These are phyloP conservation scores for Cladosporium sp. DNA, from an alignment of 2,329 filamentous ascomycete species.

Conservation along the genomic window DNA sequence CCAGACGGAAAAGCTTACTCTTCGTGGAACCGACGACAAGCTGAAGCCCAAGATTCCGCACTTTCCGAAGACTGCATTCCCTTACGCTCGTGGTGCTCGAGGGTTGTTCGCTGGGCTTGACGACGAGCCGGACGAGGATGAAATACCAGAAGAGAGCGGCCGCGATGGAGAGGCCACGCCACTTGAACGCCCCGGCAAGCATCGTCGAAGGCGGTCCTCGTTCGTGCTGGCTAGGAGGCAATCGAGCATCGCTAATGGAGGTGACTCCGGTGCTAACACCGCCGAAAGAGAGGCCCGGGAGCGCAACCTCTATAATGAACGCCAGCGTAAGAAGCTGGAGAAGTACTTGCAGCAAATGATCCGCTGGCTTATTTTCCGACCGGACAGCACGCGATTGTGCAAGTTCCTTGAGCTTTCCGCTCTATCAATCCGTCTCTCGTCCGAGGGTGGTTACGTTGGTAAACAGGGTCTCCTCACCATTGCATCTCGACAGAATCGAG, in stretches of 20 bases:
- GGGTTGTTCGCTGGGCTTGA: constrained; percentile 56
- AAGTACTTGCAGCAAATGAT: constrained; percentile 91
- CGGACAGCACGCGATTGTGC: constrained; percentile 91
- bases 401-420: constrained; percentile 94
- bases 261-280: constrained; percentile 33
- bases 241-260: constrained; percentile 43
- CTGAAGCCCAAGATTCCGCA: constrained; percentile 71
- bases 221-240: constrained; percentile 53
- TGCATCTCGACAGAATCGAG: constrained; percentile 66
- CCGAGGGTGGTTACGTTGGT: constrained; percentile 93
- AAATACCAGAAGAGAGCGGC: constrained; percentile 32
- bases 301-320: constrained; percentile 62
- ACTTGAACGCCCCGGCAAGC: constrained; percentile 30
- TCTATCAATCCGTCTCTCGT: constrained; percentile 83
- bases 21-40: constrained; percentile 57
- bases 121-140: constrained; percentile 60
- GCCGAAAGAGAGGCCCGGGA: constrained; percentile 22
- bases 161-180: constrained; percentile 4
- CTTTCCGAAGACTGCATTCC: constrained; percentile 84
- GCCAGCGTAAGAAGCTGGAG: constrained; percentile 78
- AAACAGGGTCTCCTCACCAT: constrained; percentile 95
- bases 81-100: constrained; percentile 73
- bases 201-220: constrained; percentile 47
- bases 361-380: constrained; percentile 90
- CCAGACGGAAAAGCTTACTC: constrained; percentile 74